Evolutionary conservation across 805 yeast species (phyloP).

Genomic region (Candida stauntonica): DNA sequence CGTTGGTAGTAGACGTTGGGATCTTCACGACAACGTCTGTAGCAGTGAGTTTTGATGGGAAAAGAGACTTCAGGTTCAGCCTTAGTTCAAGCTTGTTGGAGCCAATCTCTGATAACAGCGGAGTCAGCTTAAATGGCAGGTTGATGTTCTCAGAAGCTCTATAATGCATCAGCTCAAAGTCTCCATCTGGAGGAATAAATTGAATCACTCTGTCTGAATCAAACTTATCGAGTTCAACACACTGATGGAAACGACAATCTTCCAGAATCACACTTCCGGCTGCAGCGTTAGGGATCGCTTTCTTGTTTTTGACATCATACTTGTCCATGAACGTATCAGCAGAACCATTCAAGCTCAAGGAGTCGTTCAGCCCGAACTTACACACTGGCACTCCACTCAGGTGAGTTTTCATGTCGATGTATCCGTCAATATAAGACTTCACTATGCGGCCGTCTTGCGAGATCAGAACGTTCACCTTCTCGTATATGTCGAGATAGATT

Average conservation of each 20-base stretch:
- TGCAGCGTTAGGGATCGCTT: slow-evolving; percentile 36
- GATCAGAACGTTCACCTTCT: slow-evolving; percentile 67
- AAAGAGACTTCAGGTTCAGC: slow-evolving; percentile 59
- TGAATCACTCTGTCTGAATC: slow-evolving; percentile 60
- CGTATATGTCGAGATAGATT: slow-evolving; percentile 70
- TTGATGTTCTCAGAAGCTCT: slow-evolving; percentile 53
- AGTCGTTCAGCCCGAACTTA: slow-evolving; percentile 70
- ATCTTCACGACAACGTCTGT: slow-evolving; percentile 58
- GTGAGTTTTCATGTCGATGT: slow-evolving; percentile 63
- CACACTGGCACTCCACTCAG: slow-evolving; percentile 82
- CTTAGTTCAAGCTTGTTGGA: slow-evolving; percentile 46
- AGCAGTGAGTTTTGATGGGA: slow-evolving; percentile 54
- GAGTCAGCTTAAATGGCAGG: slow-evolving; percentile 66
- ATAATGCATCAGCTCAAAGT: slow-evolving; percentile 78
- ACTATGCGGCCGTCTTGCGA: slow-evolving; percentile 60
- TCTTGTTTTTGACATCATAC: slow-evolving; percentile 28
- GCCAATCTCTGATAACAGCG: slow-evolving; percentile 46
- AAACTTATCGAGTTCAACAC: slow-evolving; percentile 70
- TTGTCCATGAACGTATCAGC: slow-evolving; percentile 15
- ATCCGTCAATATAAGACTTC: slow-evolving; percentile 73
- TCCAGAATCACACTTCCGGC: slow-evolving; percentile 54
- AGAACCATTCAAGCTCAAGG: slow-evolving; percentile 28
- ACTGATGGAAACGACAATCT: slow-evolving; percentile 83
- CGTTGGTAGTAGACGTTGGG: slow-evolving; percentile 59
- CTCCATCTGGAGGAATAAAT: slow-evolving; percentile 86